A percentile compares a stretch with the other conserved stretches of the same genome.
phyloP scores from a whole-genome alignment of 2,329 filamentous ascomycete genomes.

The Achaetomium macrosporum region DNA sequence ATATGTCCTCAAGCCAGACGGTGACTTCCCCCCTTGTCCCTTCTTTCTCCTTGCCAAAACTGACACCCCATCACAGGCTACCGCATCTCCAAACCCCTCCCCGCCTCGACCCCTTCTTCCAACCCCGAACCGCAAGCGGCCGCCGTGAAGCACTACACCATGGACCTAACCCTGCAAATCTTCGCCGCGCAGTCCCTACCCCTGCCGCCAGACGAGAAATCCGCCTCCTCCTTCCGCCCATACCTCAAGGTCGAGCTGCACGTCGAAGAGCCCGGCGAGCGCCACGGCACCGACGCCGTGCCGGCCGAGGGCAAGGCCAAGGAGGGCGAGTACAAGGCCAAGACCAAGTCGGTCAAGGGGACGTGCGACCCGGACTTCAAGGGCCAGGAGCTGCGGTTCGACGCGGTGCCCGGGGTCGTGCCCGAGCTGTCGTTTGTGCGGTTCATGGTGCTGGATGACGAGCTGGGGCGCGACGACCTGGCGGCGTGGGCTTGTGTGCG shows the following conservation, averaged over 20 bases:
- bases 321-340: slow-evolving; percentile 47
- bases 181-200: slow-evolving; percentile 72
- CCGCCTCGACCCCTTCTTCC: slow-evolving; percentile 24
- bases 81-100: slow-evolving; percentile 31
- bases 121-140: slow-evolving; percentile 20
- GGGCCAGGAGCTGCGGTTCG: slow-evolving; percentile 53
- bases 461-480: slow-evolving; percentile 69
- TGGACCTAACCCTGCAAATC: slow-evolving; percentile 68
- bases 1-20: slow-evolving; percentile 78
- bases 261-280: slow-evolving; percentile 58
- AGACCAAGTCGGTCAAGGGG: slow-evolving; percentile 53
- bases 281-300: slow-evolving; percentile 37
- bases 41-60: background rate
- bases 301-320: slow-evolving; percentile 44
- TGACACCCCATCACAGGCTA: slow-evolving; percentile 29
- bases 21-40: slow-evolving; percentile 31
- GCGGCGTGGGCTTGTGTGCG: slow-evolving; percentile 86
- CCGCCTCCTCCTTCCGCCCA: slow-evolving; percentile 58
- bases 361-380: slow-evolving; percentile 55
- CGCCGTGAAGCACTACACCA: slow-evolving; percentile 46
- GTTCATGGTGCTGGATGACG: slow-evolving; percentile 84
- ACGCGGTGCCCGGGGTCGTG: slow-evolving; percentile 49
- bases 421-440: slow-evolving; percentile 68
- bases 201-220: slow-evolving; percentile 50
- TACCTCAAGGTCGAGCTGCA: slow-evolving; percentile 84